Conservation (phyloP, 148 eudicot genomes). For the Vaccinium myrtillus region DNA sequence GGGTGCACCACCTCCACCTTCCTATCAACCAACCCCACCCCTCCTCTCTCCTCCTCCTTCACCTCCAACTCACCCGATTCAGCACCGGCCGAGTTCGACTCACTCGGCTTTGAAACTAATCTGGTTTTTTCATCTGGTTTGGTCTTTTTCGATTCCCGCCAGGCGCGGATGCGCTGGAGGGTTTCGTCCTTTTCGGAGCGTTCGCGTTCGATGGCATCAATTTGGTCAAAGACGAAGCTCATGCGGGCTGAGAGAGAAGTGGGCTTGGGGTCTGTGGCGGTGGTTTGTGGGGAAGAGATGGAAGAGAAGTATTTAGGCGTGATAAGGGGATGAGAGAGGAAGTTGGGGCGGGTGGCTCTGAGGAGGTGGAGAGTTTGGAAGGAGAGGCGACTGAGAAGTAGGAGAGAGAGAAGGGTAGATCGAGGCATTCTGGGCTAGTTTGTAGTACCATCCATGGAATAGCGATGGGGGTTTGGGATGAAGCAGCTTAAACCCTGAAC, state of each 20-base stretch:
- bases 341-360: no score
- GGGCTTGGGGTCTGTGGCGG: slow-evolving; percentile 29
- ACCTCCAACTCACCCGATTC: slow-evolving; percentile 6
- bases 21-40: slow-evolving; percentile 28
- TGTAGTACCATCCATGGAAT: no score
- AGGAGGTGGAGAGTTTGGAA: no score
- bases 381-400: no score
- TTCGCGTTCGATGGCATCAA: slow-evolving; percentile 72
- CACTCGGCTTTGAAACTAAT: background rate
- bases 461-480: no score
- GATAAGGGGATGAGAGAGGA: no score
- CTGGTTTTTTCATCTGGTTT: background rate
- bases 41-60: background rate
- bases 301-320: no score
- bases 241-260: slow-evolving; percentile 73
- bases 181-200: slow-evolving; percentile 73
- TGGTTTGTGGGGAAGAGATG: no score
- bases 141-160: slow-evolving; percentile 73
- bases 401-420: no score
- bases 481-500: no score
- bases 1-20: slow-evolving; percentile 78
- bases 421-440: no score
- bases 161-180: slow-evolving; percentile 75
- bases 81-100: background rate
- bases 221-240: slow-evolving; percentile 92